Evolutionary conservation across 192 early-diverging fungal species (phyloP).

Genomic region (Powellomyces hirtus): DNA sequence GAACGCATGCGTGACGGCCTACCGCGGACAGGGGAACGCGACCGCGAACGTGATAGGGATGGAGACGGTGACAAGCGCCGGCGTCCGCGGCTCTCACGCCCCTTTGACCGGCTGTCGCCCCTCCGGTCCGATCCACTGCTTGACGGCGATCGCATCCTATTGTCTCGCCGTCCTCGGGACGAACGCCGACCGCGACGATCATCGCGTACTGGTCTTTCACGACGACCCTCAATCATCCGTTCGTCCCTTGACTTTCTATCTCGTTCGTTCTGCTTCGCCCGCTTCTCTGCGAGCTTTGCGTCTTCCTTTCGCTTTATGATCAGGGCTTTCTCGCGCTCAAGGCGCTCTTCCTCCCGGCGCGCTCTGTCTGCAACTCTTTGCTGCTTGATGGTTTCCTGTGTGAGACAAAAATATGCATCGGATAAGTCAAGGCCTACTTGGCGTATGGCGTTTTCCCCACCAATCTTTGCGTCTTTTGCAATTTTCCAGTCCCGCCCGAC

Average conservation of each 20-base stretch:
- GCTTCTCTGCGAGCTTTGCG: conserved; percentile 23
- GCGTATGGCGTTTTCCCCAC: too few species aligned
- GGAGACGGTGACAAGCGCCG: neutral
- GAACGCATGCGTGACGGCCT: neutral
- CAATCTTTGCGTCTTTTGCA: neutral
- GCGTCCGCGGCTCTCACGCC: neutral
- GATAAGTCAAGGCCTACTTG: too few species aligned
- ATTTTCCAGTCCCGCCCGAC: conserved; percentile 29
- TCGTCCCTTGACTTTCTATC: neutral
- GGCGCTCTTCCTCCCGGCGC: neutral
- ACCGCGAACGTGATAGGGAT: neutral
- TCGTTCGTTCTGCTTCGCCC: conserved; percentile 13
- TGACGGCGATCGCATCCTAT: neutral
- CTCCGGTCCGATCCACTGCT: neutral
- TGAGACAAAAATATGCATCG: too few species aligned
- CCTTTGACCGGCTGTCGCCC: neutral
- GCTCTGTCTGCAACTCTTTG: neutral
- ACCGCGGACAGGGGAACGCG: neutral
- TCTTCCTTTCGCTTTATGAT: conserved; percentile 14
- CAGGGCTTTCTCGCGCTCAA: neutral
- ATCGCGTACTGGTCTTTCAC: neutral
- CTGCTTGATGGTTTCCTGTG: too few species aligned
- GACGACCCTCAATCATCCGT: neutral
- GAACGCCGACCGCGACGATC: neutral
- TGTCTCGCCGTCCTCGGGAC: neutral